Evolutionary conservation across 78 protist genomes (phyloP).

Genomic region (Dictyostelium citrinum): DNA sequence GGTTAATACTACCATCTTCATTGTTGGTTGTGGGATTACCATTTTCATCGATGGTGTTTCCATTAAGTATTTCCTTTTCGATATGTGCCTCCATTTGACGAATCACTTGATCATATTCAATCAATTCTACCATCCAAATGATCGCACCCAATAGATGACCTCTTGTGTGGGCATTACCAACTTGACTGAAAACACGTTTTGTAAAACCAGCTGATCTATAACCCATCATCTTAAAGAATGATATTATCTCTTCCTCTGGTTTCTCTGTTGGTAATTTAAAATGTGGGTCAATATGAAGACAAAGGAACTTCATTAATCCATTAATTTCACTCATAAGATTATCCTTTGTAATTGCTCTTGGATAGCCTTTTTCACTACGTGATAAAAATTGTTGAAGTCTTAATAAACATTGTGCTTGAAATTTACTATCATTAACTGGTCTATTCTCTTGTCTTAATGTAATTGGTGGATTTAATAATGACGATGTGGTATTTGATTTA

Average conservation of each 20-base stretch:
- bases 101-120: background rate
- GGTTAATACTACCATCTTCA: background rate
- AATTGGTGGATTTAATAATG: background rate
- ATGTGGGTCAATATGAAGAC: conserved; percentile 55
- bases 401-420: conserved; percentile 25
- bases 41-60: background rate
- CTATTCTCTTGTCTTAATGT: conserved; percentile 21
- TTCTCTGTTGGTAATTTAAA: conserved; percentile 41
- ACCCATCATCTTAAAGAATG: conserved; percentile 63
- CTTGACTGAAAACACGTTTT: conserved; percentile 54
- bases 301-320: conserved; percentile 26
- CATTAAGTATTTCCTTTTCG: background rate
- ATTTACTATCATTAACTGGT: conserved; percentile 17
- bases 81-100: background rate
- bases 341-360: conserved; percentile 12
- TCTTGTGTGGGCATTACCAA: conserved; percentile 73
- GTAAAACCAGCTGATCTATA: conserved; percentile 55
- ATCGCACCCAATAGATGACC: conserved; percentile 79
- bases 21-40: background rate
- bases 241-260: conserved; percentile 66
- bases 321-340: conserved; percentile 61
- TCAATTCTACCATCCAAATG: conserved; percentile 68
- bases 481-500: background rate
- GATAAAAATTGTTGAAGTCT: background rate
- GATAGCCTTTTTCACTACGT: background rate